Conservation (phyloP, 768 basidiomycete genomes). For the Mycena latifolia region DNA sequence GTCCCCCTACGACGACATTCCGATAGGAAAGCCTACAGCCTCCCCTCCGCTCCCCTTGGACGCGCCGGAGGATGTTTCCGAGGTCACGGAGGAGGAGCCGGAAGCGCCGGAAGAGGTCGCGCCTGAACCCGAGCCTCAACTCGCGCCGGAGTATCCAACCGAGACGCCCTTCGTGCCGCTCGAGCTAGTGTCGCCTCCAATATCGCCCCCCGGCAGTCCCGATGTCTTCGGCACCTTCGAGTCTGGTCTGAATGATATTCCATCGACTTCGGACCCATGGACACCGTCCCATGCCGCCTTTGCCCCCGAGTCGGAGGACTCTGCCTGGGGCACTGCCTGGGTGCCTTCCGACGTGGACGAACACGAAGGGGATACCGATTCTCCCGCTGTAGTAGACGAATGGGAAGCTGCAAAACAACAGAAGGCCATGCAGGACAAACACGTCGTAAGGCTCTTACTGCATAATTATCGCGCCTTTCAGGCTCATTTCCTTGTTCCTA, state of each 20-base stretch:
- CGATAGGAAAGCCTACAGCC: slow-evolving; percentile 43
- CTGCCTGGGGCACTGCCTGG: slow-evolving; percentile 62
- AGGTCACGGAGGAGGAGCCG: slow-evolving; percentile 21
- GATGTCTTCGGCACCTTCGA: slow-evolving; percentile 74
- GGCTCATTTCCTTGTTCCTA: slow-evolving; percentile 23
- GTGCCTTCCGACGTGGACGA: slow-evolving; percentile 38
- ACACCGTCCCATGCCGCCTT: slow-evolving; percentile 41
- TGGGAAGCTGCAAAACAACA: slow-evolving; percentile 74
- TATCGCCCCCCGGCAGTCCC: slow-evolving; percentile 53
- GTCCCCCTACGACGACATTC: slow-evolving; percentile 58
- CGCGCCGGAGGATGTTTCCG: slow-evolving; percentile 26
- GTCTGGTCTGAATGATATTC: slow-evolving; percentile 52
- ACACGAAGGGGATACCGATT: slow-evolving; percentile 23
- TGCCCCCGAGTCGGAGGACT: slow-evolving; percentile 30
- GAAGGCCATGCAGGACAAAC: slow-evolving; percentile 70
- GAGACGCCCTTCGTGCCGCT: slow-evolving; percentile 25
- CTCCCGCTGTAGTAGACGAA: slow-evolving; percentile 62
- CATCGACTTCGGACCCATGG: slow-evolving; percentile 51
- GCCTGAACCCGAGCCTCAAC: slow-evolving; percentile 11
- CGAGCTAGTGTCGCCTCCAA: slow-evolving; percentile 23
- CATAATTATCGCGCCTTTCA: slow-evolving; percentile 37
- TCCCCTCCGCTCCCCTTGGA: slow-evolving; percentile 18
- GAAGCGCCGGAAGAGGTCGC: slow-evolving; percentile 8
- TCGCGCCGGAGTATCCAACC: slow-evolving; percentile 26
- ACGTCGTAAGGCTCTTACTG: slow-evolving; percentile 66